Evolutionary conservation across 768 basidiomycete genomes (phyloP).

Genomic region (Leccinum imitatum): DNA sequence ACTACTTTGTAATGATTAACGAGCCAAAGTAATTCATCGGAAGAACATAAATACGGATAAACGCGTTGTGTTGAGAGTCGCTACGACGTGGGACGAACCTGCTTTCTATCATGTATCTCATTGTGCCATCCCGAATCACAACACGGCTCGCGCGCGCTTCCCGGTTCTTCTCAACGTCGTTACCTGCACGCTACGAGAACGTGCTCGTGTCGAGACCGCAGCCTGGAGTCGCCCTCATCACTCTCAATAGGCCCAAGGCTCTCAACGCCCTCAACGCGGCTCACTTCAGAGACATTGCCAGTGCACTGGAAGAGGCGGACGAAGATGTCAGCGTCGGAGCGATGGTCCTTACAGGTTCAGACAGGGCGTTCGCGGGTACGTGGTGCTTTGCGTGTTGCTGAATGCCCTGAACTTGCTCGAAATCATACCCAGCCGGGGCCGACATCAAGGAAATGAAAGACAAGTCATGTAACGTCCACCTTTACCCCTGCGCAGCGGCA

Average conservation of each 20-base stretch:
- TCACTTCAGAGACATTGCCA: slow-evolving; percentile 79
- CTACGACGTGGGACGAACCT: background rate
- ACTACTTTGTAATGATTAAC: no score
- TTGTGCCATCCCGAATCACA: slow-evolving; percentile 2
- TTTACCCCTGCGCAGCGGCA: background rate
- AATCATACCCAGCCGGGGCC: slow-evolving; percentile 67
- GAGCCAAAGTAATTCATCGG: no score
- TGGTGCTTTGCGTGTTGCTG: background rate
- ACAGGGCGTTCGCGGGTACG: slow-evolving; percentile 90
- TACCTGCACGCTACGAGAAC: slow-evolving; percentile 50
- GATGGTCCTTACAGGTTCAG: slow-evolving; percentile 90
- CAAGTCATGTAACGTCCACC: slow-evolving; percentile 69
- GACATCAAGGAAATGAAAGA: slow-evolving; percentile 99
- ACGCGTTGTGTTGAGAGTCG: no score
- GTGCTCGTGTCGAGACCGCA: slow-evolving; percentile 71
- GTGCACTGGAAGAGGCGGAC: slow-evolving; percentile 70
- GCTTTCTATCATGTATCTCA: slow-evolving; percentile 12
- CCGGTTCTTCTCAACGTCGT: slow-evolving; percentile 29
- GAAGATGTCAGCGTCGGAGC: slow-evolving; percentile 72
- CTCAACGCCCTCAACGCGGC: slow-evolving; percentile 85
- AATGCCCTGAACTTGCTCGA: background rate
- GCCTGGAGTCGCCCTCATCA: slow-evolving; percentile 73
- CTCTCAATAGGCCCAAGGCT: slow-evolving; percentile 86
- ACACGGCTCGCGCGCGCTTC: background rate
- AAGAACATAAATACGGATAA: no score